Base-by-base conservation (phyloP, 495 filamentous ascomycete species). In the Penicillium simplicissimum region DNA sequence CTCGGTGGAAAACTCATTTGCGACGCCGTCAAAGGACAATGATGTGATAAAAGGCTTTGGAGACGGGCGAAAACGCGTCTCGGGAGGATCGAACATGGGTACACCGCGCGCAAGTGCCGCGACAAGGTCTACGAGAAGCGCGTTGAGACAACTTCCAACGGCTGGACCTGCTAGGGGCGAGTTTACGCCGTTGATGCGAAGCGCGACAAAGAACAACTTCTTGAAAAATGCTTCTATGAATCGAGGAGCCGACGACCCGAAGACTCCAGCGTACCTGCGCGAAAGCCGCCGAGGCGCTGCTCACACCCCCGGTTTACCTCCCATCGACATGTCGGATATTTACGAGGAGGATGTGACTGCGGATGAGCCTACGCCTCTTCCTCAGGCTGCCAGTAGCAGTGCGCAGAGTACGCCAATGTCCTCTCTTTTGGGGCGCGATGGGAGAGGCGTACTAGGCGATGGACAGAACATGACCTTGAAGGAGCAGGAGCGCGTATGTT, bases 121-220 rank as follows among this genome's bases (percentile, higher is more conserved):
- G 51, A 63, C 73, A 6, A 77, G 72, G 60, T 67, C 72, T 33
- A 68, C 68, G 8, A 73, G 75, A 64, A 79, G 67, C 72, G 76
- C 89, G 55, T 84, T 96, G 42, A 85, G 82, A 64, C 90, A 93
- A 33, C 78, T 83, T 67, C 88, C 76, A 28, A 82, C 84, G 13
- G 74, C 79, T 23, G 83, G 82, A 38, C 74, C 85, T 1, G 84
- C 79, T 14, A 88, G 86, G 53, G 85, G 84, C 49, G 96, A 98
- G 62, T 98, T 98, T 70, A 98, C 95, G 3, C 95, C 95, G 0
- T 75, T 98, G 57, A 85, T 98, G 71, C 94, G 92, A 77, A 96
- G 90, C 59, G 93, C 92, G 14, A 91, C 91, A 17, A 87, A 86
- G 56, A 93, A 94, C 67, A 93, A 88, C 63, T 82, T 87, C 36